Conservation (phyloP, 2,329 filamentous ascomycete genomes). For the Ilyonectria robusta region DNA sequence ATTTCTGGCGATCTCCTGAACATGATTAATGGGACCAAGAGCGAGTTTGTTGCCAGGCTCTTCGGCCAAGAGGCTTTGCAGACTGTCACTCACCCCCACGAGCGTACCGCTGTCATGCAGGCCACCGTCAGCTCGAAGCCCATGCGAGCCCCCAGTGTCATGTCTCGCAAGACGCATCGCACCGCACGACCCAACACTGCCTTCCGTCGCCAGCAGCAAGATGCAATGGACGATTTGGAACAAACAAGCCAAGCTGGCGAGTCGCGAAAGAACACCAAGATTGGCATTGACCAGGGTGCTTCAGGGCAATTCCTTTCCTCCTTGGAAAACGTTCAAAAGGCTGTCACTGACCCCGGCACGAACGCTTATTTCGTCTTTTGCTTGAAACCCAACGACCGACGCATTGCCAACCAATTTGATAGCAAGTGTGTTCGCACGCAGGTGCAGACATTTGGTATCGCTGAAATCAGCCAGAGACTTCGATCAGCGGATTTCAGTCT, state of each 20-base stretch:
- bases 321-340: constrained; percentile 91
- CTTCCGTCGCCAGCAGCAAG: constrained; percentile 56
- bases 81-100: constrained; percentile 92
- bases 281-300: constrained; percentile 82
- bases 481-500: constrained; percentile 95
- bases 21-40: constrained; percentile 89
- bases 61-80: constrained; percentile 97
- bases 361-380: constrained; percentile 98
- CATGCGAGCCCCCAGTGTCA: constrained; percentile 91
- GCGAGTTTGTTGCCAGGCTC: constrained; percentile 87
- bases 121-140: constrained; percentile 97
- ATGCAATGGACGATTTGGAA: constrained; percentile 63
- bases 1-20: constrained; percentile 97
- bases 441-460: constrained; percentile 94
- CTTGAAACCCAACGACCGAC: constrained; percentile 94
- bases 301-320: constrained; percentile 93
- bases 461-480: constrained; percentile 94
- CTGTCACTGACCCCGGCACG: constrained; percentile 83
- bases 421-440: constrained; percentile 98
- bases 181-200: constrained; percentile 51
- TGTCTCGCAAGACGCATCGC: constrained; percentile 79
- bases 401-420: constrained; percentile 98
- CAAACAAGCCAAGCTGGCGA: constrained; percentile 65
- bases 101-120: constrained; percentile 92
- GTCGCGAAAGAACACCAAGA: constrained; percentile 59